These are phyloP conservation scores for Phytophthora megakarya DNA, from an alignment of 352 stramenopile species.

Conservation along the genomic window DNA sequence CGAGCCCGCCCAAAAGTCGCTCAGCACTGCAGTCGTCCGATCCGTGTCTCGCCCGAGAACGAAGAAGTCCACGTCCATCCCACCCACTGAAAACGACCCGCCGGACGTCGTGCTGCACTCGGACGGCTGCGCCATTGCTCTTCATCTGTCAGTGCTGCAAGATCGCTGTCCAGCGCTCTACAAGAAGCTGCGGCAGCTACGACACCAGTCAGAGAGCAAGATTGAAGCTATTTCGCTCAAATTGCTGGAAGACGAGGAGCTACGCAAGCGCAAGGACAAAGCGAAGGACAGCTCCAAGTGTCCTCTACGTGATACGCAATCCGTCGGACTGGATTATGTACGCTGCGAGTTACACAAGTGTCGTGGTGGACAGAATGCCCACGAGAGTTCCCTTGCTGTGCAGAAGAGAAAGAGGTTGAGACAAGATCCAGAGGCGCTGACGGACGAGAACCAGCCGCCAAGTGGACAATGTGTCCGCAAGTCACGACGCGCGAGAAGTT, in stretches of 20 bases:
- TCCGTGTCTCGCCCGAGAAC: neutral
- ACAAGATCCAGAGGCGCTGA: conserved; percentile 5
- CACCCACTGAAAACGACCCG: conserved; percentile 14
- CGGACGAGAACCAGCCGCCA: conserved; percentile 17
- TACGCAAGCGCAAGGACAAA: conserved; percentile 11
- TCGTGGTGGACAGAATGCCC: neutral
- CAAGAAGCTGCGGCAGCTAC: conserved; percentile 37
- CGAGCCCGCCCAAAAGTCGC: neutral
- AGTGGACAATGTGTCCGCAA: conserved; percentile 10
- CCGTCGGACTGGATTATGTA: conserved; percentile 27
- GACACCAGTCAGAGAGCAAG: neutral
- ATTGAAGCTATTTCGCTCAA: conserved; percentile 9
- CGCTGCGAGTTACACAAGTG: conserved; percentile 15
- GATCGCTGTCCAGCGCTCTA: conserved; percentile 45
- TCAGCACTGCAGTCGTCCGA: neutral
- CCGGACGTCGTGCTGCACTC: conserved; percentile 58
- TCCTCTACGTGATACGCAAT: conserved; percentile 13
- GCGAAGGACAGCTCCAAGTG: conserved; percentile 11
- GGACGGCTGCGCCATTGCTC: conserved; percentile 50
- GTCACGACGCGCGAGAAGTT: conserved; percentile 20
- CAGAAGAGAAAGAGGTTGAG: conserved; percentile 31
- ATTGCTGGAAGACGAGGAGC: conserved; percentile 19
- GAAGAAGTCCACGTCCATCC: conserved; percentile 14
- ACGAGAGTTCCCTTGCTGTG: conserved; percentile 11
- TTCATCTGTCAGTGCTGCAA: conserved; percentile 46